These are phyloP conservation scores for Nidularia pulvinata DNA, from an alignment of 768 basidiomycete genomes.

Conservation along the genomic window DNA sequence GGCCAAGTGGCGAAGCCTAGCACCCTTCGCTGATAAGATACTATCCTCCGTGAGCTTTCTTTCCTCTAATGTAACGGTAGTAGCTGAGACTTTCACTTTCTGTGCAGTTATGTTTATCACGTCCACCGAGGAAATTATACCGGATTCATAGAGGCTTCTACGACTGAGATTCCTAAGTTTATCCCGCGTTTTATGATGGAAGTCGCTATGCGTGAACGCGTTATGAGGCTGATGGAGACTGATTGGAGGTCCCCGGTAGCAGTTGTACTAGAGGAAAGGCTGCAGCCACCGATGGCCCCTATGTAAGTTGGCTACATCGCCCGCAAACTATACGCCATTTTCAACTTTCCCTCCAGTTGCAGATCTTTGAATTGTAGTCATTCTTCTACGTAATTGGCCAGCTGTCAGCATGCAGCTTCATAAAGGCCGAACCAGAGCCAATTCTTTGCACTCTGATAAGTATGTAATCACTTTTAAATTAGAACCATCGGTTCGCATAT, in stretches of 20 bases:
- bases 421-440: no score
- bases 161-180: constrained; percentile 23
- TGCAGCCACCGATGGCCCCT: background rate
- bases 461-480: no score
- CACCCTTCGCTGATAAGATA: constrained; percentile 20
- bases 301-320: background rate
- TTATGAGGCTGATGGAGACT: constrained; percentile 19
- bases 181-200: constrained; percentile 28
- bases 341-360: no score
- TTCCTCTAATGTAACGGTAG: background rate
- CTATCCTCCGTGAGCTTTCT: constrained; percentile 23
- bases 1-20: constrained; percentile 22
- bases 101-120: constrained; percentile 27
- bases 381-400: no score
- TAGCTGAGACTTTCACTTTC: no score
- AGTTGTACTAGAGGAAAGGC: constrained; percentile 11
- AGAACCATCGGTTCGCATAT: no score
- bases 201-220: constrained; percentile 16
- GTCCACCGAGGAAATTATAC: constrained; percentile 21
- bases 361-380: no score
- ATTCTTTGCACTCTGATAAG: no score
- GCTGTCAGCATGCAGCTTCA: no score
- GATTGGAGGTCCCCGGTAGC: constrained; percentile 24
- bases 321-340: no score
- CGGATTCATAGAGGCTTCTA: constrained; percentile 23